Evolutionary conservation across 768 basidiomycete species (phyloP), one percentile per base, ranked within the genome.

Genomic region (Psilocybe subaeruginosa): DNA sequence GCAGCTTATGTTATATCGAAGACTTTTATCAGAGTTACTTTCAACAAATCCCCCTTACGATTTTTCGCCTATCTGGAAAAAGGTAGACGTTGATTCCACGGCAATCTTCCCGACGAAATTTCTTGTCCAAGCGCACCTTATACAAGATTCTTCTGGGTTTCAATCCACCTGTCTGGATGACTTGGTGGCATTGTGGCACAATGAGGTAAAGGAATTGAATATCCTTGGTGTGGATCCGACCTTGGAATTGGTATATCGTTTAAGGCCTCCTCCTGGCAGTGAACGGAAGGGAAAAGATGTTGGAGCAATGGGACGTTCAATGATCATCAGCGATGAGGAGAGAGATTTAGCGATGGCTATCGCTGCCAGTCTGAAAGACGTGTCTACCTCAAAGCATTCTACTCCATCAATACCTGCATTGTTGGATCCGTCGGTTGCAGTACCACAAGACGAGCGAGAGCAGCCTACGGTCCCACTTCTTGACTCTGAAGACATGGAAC

Each of bases 1-100:
- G 37, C 92, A 94, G 69, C 80, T 93, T 4, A 92, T 92, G 89
- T 73, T 92, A 39, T 94, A 94, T 68, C 82, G 84, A 66, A 84
- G 85, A 16, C 82, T 94, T 54, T 78, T 94, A 39, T 76, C 78
- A 19, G 73, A 74, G 3, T 73, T 92, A 11, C 69, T 88, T 17
- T 72, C 81, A 3, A 69, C 70, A 1, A 69, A 75, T n/a, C 65
- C 66, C 4, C 77, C 78, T 0, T 83, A 86, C 60, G 80, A 88
- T 65, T 91, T 88, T 66, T 49, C 70, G 23, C 56, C 68, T 0
- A 65, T 93, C 8, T 92, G 89, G 87, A 64, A 60, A 12, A 74
- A 72, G 27, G 67, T 87, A 1, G 69, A 73, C 1, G 64, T 89
- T 12, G 64, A 86, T 58, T 76, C 84, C 0, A 66, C 64, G 0